Evolutionary conservation across 108 stramenopile genomes (phyloP).

Genomic region (Pseudonitzschia multiseries): DNA sequence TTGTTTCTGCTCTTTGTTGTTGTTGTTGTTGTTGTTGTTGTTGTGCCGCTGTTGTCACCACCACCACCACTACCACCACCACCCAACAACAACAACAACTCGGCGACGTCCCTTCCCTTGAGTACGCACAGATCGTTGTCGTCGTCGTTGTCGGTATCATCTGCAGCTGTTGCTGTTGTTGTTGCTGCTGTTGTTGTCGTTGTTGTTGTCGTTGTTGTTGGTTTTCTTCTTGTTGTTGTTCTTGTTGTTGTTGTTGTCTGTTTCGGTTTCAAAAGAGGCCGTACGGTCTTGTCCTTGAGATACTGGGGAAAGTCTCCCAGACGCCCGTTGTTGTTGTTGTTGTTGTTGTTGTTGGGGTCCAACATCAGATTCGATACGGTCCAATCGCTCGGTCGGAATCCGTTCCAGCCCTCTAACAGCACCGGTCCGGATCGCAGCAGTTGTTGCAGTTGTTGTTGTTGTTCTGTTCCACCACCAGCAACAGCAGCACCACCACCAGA

Average conservation of each 20-base stretch:
- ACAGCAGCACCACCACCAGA: too few relatives aligned
- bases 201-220: background rate
- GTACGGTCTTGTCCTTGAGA: constrained; percentile 40
- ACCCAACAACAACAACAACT: too few relatives aligned
- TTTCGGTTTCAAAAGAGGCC: constrained; percentile 17
- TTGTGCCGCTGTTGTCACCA: too few relatives aligned
- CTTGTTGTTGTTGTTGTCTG: background rate
- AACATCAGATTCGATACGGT: constrained; percentile 17
- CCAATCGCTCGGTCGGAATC: constrained; percentile 19
- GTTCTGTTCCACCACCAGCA: too few relatives aligned
- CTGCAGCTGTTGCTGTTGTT: too few relatives aligned
- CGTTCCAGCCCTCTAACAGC: background rate
- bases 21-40: too few relatives aligned
- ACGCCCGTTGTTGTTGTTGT: background rate
- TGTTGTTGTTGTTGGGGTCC: too few relatives aligned
- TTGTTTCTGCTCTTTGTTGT: too few relatives aligned
- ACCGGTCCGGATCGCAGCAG: background rate
- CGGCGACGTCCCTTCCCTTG: constrained; percentile 20
- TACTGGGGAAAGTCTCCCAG: constrained; percentile 38
- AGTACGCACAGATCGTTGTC: constrained; percentile 10
- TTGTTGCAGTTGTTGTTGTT: background rate
- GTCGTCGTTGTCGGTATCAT: too few relatives aligned
- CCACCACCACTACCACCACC: too few relatives aligned
- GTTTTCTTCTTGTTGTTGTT: background rate
- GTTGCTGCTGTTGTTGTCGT: background rate